phyloP scores from a whole-genome alignment of 2,329 filamentous ascomycete genomes.

The Colletotrichum spaethianum region DNA sequence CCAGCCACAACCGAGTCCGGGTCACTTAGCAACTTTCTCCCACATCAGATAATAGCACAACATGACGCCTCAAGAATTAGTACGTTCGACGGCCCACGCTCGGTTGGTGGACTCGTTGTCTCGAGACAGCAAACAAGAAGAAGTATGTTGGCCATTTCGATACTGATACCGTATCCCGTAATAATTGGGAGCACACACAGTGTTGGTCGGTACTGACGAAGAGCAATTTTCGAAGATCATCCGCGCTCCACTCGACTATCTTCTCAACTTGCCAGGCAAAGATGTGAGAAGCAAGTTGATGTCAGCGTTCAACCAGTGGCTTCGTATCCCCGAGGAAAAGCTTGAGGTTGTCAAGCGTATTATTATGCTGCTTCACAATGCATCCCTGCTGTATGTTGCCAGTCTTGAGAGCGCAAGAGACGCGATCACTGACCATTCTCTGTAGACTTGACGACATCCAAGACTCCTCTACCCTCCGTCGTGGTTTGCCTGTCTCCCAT shows the following conservation, averaged over 20 bases:
- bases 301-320: not conserved
- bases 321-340: not conserved
- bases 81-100: not conserved
- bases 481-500: constrained; percentile 63
- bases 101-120: not conserved
- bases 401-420: not conserved
- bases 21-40: no score
- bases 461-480: constrained; percentile 61
- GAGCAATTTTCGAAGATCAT: not conserved
- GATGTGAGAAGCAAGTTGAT: constrained; percentile 1
- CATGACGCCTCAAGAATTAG: not conserved
- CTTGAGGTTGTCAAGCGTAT: not conserved
- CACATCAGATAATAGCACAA: not conserved
- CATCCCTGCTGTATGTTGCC: not conserved
- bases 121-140: not conserved
- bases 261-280: not conserved
- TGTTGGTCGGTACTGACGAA: not conserved
- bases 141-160: not conserved
- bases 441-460: constrained; percentile 61
- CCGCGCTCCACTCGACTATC: not conserved
- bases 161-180: not conserved
- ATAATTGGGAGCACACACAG: not conserved
- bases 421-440: not conserved
- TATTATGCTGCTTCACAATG: not conserved
- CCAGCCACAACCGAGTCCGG: not conserved